A percentile compares a stretch with the other conserved stretches of the same genome.
Conservation (phyloP, 2,329 filamentous ascomycete genomes). For the Colletotrichum spinosum region DNA sequence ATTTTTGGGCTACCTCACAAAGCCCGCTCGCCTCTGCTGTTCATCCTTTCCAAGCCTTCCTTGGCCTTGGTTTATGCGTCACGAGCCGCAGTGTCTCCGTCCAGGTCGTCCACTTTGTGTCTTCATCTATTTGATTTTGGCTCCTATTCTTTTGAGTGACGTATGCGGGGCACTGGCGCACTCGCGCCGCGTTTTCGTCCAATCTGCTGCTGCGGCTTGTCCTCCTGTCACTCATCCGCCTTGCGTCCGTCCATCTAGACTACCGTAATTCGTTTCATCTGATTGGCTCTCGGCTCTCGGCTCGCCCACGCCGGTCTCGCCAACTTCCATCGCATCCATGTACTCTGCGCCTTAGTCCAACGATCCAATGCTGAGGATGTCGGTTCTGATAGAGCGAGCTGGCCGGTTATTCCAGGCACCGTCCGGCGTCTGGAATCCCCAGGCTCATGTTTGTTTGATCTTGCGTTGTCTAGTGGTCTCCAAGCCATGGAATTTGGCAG, state of each 20-base stretch:
- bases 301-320: not conserved
- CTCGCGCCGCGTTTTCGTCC: not conserved
- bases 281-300: constrained; percentile 25
- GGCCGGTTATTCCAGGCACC: constrained; percentile 35
- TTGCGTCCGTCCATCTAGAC: not conserved
- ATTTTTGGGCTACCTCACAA: constrained; percentile 32
- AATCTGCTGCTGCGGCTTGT: constrained; percentile 4
- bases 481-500: constrained; percentile 63
- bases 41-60: constrained; percentile 5
- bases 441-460: constrained; percentile 53
- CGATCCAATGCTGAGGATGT: constrained; percentile 68
- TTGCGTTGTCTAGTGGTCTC: constrained; percentile 73
- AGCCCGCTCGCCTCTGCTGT: constrained; percentile 8
- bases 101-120: not conserved
- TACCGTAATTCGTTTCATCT: constrained; percentile 16
- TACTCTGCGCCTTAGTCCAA: constrained; percentile 74
- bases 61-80: constrained; percentile 6
- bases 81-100: constrained; percentile 12
- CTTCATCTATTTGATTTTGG: constrained; percentile 13
- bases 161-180: constrained; percentile 32
- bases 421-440: constrained; percentile 9
- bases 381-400: constrained; percentile 74
- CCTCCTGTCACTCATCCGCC: constrained; percentile 9
- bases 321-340: constrained; percentile 50
- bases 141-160: constrained; percentile 25